Conservation (phyloP, 306 rosid species). For the Casuarina glauca region DNA sequence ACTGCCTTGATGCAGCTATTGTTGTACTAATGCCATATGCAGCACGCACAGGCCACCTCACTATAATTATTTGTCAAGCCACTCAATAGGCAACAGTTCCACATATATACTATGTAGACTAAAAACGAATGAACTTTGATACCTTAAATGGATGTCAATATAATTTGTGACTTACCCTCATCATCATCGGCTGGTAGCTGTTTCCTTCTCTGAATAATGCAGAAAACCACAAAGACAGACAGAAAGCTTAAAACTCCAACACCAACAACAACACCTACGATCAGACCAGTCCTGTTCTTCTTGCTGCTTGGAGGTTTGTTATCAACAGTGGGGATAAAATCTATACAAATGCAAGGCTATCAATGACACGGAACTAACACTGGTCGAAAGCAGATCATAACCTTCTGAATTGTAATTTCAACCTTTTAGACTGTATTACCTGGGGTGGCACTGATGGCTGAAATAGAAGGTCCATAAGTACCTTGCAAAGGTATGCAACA, state of each 20-base stretch:
- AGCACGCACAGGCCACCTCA: not conserved
- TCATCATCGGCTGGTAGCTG: slow-evolving; percentile 25
- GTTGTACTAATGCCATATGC: not conserved
- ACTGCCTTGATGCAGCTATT: not conserved
- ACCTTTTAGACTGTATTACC: too few relatives aligned
- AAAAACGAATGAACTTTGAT: not conserved
- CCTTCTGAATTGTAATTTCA: too few relatives aligned
- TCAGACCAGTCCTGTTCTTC: slow-evolving; percentile 48
- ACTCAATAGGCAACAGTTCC: not conserved
- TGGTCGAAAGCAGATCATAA: too few relatives aligned
- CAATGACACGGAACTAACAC: too few relatives aligned
- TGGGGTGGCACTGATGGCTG: too few relatives aligned
- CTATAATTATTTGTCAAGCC: too few relatives aligned
- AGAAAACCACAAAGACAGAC: slow-evolving; percentile 29
- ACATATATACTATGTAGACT: not conserved
- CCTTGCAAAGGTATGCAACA: too few relatives aligned
- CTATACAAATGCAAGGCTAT: slow-evolving; percentile 35
- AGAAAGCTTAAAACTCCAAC: slow-evolving; percentile 46
- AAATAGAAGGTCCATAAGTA: too few relatives aligned
- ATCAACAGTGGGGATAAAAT: slow-evolving; percentile 55
- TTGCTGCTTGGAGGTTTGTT: slow-evolving; percentile 50
- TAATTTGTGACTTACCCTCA: slow-evolving; percentile 48
- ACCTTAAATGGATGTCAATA: not conserved
- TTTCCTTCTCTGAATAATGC: slow-evolving; percentile 27
- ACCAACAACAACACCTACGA: slow-evolving; percentile 66